Conservation (phyloP, 768 basidiomycete species). For the Pleurotus cornucopiae region DNA sequence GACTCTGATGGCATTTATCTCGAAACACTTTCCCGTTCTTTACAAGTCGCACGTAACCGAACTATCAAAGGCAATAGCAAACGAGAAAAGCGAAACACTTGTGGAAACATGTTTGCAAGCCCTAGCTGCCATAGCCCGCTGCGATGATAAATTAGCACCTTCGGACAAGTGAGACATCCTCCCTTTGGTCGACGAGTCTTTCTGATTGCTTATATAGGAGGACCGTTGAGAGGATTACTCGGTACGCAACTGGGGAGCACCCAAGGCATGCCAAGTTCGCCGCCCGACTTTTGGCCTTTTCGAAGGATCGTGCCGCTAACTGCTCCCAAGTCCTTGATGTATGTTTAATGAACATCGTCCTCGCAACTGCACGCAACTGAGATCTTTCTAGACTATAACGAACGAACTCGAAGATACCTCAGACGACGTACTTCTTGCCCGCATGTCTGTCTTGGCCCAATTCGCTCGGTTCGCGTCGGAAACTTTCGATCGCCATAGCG, state of each 20-base stretch:
- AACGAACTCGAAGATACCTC: constrained; percentile 41
- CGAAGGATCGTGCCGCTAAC: constrained; percentile 44
- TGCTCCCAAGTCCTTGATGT: constrained; percentile 66
- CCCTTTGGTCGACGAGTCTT: background rate
- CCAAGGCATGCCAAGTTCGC: constrained; percentile 81
- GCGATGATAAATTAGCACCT: constrained; percentile 53
- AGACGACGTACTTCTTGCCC: constrained; percentile 55
- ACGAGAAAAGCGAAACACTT: constrained; percentile 50
- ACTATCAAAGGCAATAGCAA: constrained; percentile 67
- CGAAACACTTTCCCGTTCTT: constrained; percentile 73
- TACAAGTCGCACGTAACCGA: constrained; percentile 74
- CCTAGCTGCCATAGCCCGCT: constrained; percentile 60
- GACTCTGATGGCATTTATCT: constrained; percentile 52
- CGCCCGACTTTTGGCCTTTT: constrained; percentile 63
- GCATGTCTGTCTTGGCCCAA: constrained; percentile 70
- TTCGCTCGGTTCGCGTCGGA: constrained; percentile 64
- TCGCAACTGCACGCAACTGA: background rate
- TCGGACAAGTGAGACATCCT: constrained; percentile 58
- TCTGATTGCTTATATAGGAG: constrained; percentile 37
- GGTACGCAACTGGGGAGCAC: constrained; percentile 56
- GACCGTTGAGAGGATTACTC: constrained; percentile 58
- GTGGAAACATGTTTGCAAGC: constrained; percentile 74
- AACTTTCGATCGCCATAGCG: constrained; percentile 77
- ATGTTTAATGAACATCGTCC: constrained; percentile 12
- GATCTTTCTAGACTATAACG: constrained; percentile 48